A percentile compares a stretch with the other conserved stretches of the same genome.
These are phyloP conservation scores for Fusarium solani-melongenae DNA, from an alignment of 2,329 filamentous ascomycete species.

Conservation along the genomic window DNA sequence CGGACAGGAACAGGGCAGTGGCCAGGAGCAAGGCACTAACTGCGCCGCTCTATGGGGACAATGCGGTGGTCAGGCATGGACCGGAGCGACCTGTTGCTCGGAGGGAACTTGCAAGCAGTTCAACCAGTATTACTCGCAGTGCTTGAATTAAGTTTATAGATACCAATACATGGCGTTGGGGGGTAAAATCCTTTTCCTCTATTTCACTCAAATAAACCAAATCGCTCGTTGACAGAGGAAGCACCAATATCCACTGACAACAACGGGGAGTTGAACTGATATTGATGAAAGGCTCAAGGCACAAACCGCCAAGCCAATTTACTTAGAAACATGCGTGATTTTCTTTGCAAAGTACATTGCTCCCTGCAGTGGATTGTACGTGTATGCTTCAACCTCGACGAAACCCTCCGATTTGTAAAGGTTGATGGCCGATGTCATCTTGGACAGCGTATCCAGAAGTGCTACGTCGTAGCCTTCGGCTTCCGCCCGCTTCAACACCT, in stretches of 20 bases:
- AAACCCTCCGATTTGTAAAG: constrained; percentile 44
- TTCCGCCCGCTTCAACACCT: constrained; percentile 23
- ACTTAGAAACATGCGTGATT: background rate
- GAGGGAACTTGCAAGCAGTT: constrained; percentile 15
- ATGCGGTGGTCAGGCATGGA: constrained; percentile 1
- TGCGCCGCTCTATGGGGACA: background rate
- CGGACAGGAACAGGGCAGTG: background rate
- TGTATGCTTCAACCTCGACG: constrained; percentile 29
- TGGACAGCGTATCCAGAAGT: constrained; percentile 39
- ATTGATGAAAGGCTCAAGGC: background rate
- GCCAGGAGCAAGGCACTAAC: background rate
- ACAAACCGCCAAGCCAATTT: background rate
- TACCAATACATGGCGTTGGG: background rate
- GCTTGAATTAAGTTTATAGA: constrained; percentile 1
- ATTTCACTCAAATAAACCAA: too few relatives aligned
- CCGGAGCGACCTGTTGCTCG: constrained; percentile 23
- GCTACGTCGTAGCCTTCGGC: constrained; percentile 36
- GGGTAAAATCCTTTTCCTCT: background rate
- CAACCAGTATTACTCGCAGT: constrained; percentile 27
- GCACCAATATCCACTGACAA: background rate
- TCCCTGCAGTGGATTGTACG: constrained; percentile 35
- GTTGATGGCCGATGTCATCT: constrained; percentile 38
- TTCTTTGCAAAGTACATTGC: constrained; percentile 36
- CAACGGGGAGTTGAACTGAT: background rate
- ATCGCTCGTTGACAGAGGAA: background rate